phyloP scores from a whole-genome alignment of 257 asterid species.

The Solanum verrucosum region DNA sequence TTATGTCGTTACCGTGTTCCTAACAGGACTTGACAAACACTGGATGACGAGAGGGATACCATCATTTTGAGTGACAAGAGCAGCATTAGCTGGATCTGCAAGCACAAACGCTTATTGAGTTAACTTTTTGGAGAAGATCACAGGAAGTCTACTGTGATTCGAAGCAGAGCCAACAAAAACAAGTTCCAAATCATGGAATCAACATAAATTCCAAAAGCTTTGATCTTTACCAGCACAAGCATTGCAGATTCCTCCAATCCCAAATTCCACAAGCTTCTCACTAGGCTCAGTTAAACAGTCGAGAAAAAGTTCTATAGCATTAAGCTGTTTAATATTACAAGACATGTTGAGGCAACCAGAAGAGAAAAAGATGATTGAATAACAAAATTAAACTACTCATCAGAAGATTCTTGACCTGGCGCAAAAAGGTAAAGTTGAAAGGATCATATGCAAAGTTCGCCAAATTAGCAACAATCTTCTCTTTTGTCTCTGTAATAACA shows the following conservation, averaged over 20 bases:
- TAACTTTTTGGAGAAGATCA: background rate
- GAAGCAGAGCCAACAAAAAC: background rate
- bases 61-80: slow-evolving; percentile 50
- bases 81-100: slow-evolving; percentile 82
- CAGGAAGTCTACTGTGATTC: background rate
- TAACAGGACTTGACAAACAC: slow-evolving; percentile 89
- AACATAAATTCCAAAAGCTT: background rate
- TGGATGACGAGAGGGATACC: slow-evolving; percentile 82
- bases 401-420: slow-evolving; percentile 48
- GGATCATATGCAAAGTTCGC: slow-evolving; percentile 97
- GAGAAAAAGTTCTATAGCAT: slow-evolving; percentile 79
- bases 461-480: slow-evolving; percentile 72
- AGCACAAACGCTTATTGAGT: background rate
- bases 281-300: slow-evolving; percentile 91
- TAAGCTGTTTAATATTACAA: slow-evolving; percentile 47
- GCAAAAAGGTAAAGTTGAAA: slow-evolving; percentile 67
- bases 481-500: slow-evolving; percentile 63
- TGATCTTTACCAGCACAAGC: slow-evolving; percentile 53
- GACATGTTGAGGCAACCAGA: background rate
- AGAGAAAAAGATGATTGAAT: background rate
- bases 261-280: slow-evolving; percentile 86
- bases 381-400: background rate
- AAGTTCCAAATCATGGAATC: background rate
- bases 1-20: slow-evolving; percentile 56
- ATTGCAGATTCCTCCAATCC: slow-evolving; percentile 88